Percentiles rank a stretch among this genome's conserved stretches.
phyloP scores from a whole-genome alignment of 805 yeast species.

The Candida tallmaniae region DNA sequence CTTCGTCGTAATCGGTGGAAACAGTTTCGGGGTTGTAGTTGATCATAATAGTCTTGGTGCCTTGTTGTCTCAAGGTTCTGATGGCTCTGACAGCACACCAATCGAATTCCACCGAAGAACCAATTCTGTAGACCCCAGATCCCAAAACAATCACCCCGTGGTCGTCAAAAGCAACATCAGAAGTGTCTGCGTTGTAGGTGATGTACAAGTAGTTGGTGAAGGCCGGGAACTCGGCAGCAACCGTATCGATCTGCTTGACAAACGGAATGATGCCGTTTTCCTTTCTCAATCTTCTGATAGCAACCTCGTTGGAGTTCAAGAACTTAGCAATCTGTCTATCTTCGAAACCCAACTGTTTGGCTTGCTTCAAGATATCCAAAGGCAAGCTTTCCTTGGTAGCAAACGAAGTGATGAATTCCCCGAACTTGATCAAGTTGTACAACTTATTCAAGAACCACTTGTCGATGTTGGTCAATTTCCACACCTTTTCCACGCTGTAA shows the following conservation, averaged over 20 bases:
- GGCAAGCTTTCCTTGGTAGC: constrained; percentile 63
- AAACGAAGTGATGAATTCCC: constrained; percentile 53
- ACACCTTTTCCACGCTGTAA: constrained; percentile 87
- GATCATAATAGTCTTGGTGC: constrained; percentile 90
- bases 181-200: constrained; percentile 88
- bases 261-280: constrained; percentile 85
- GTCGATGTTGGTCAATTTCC: constrained; percentile 88
- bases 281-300: constrained; percentile 82
- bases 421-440: constrained; percentile 67
- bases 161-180: constrained; percentile 85
- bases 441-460: constrained; percentile 94
- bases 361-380: constrained; percentile 60
- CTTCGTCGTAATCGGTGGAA: constrained; percentile 97
- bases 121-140: constrained; percentile 98
- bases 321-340: constrained; percentile 94
- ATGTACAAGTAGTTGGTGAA: constrained; percentile 89
- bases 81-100: constrained; percentile 99
- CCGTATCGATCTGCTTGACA: constrained; percentile 96
- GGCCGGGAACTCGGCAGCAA: constrained; percentile 99
- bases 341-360: constrained; percentile 95
- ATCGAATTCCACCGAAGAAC: constrained; percentile 97
- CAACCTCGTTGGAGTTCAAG: constrained; percentile 84
- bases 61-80: constrained; percentile 73
- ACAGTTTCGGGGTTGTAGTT: constrained; percentile 99
- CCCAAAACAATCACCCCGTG: constrained; percentile 95